Evolutionary conservation across 345 rosid species (phyloP).

Genomic region (Rhodamnia argentea): DNA sequence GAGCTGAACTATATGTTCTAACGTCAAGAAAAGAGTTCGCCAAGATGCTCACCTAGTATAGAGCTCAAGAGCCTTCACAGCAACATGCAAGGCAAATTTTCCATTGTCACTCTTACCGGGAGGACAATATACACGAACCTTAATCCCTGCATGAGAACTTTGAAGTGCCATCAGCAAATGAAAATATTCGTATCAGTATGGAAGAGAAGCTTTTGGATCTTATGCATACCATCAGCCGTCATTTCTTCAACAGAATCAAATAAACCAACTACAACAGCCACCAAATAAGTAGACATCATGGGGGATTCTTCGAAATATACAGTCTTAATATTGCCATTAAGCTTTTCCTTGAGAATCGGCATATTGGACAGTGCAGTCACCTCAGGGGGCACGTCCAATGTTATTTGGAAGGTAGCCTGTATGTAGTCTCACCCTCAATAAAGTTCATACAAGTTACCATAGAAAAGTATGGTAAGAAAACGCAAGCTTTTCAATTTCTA

Average conservation of each 20-base stretch:
- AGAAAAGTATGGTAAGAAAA: background rate
- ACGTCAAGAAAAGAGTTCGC: background rate
- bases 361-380: slow-evolving; percentile 31
- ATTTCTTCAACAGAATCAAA: slow-evolving; percentile 27
- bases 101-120: slow-evolving; percentile 21
- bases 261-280: slow-evolving; percentile 33
- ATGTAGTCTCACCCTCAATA: background rate
- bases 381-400: slow-evolving; percentile 14
- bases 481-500: background rate
- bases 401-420: slow-evolving; percentile 31
- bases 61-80: slow-evolving; percentile 27
- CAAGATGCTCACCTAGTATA: slow-evolving; percentile 16
- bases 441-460: background rate
- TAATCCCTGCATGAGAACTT: slow-evolving; percentile 14
- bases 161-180: background rate
- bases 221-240: slow-evolving; percentile 18
- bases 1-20: background rate
- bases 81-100: slow-evolving; percentile 19
- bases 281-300: slow-evolving; percentile 36
- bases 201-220: background rate
- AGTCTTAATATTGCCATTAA: slow-evolving; percentile 13
- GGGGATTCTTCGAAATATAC: slow-evolving; percentile 29
- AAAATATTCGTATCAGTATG: background rate
- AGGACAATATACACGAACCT: slow-evolving; percentile 26
- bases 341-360: slow-evolving; percentile 26